phyloP scores from a whole-genome alignment of 1,284 basidiomycete species.

The Trichosporon coremiiforme region DNA sequence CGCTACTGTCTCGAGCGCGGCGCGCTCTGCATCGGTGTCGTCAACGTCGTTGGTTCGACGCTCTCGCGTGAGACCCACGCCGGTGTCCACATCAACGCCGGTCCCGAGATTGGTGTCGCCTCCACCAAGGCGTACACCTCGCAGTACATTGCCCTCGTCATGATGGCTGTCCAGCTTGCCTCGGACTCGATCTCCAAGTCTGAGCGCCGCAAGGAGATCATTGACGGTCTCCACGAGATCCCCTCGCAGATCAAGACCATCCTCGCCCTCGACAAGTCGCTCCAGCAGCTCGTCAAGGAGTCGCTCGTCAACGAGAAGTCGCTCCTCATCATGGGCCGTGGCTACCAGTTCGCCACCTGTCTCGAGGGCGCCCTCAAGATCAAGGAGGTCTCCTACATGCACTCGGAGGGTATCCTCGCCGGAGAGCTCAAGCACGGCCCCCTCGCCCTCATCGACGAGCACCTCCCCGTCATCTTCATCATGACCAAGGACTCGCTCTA shows the following conservation, averaged over 20 bases:
- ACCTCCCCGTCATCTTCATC: constrained; percentile 97
- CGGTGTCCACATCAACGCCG: constrained; percentile 99
- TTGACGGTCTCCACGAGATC: constrained; percentile 86
- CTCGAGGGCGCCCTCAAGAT: constrained; percentile 99
- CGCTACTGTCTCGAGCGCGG: constrained; percentile 96
- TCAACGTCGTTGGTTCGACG: constrained; percentile 98
- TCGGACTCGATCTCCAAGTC: constrained; percentile 95
- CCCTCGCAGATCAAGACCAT: constrained; percentile 88
- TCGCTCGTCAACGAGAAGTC: constrained; percentile 80
- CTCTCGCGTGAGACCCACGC: constrained; percentile 98
- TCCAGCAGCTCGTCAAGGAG: constrained; percentile 81
- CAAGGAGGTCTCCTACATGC: constrained; percentile 84
- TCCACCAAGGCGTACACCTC: constrained; percentile 99
- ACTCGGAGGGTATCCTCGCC: constrained; percentile 69
- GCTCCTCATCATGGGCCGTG: constrained; percentile 95
- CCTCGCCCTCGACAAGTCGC: constrained; percentile 73
- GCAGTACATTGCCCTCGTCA: constrained; percentile 96
- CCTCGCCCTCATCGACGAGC: constrained; percentile 94
- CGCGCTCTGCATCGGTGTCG: constrained; percentile 89
- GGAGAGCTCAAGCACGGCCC: constrained; percentile 97
- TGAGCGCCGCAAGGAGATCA: constrained; percentile 87
- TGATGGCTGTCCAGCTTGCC: constrained; percentile 97
- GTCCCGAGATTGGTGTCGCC: constrained; percentile 98
- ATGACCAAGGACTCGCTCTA: constrained; percentile 99
- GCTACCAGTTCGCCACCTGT: constrained; percentile 97